Conservation (phyloP, 768 basidiomycete genomes). For the Tephrocybe rancida region DNA sequence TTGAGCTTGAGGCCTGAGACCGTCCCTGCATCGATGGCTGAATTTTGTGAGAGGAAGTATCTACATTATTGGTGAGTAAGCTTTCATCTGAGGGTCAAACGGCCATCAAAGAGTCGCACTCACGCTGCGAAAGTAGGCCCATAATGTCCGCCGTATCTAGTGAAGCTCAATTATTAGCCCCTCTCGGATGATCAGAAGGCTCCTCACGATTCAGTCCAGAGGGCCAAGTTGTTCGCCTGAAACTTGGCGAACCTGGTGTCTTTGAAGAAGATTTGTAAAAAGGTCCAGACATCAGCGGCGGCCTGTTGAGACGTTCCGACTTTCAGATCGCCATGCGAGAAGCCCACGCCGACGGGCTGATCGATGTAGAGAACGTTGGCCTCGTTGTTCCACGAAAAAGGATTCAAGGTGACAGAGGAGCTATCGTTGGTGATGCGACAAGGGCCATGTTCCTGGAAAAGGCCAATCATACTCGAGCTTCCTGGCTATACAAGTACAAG, state of each 20-base stretch:
- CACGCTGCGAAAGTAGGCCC: slow-evolving; percentile 66
- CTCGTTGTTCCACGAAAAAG: slow-evolving; percentile 60
- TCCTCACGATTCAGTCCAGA: slow-evolving; percentile 65
- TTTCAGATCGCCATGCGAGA: slow-evolving; percentile 53
- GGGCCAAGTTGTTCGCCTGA: slow-evolving; percentile 45
- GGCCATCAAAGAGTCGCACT: no score
- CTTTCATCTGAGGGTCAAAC: not conserved
- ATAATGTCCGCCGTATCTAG: slow-evolving; percentile 72
- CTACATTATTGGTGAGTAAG: slow-evolving; percentile 24
- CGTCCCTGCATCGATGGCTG: slow-evolving; percentile 49
- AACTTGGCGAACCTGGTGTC: slow-evolving; percentile 56
- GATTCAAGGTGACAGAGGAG: slow-evolving; percentile 48
- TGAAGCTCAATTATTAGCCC: not conserved
- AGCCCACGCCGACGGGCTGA: slow-evolving; percentile 65
- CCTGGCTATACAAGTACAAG: slow-evolving; percentile 40
- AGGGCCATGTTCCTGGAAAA: slow-evolving; percentile 78
- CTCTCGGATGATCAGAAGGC: slow-evolving; percentile 6
- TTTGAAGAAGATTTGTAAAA: slow-evolving; percentile 63
- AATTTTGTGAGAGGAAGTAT: slow-evolving; percentile 61
- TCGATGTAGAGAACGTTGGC: slow-evolving; percentile 64
- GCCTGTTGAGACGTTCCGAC: slow-evolving; percentile 57
- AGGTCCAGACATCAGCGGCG: slow-evolving; percentile 60
- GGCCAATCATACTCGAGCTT: slow-evolving; percentile 59
- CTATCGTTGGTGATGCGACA: slow-evolving; percentile 65
- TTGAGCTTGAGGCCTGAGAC: slow-evolving; percentile 52